These are phyloP conservation scores for Naganishia vaughanmartiniae DNA, from an alignment of 768 basidiomycete genomes.

Conservation along the genomic window DNA sequence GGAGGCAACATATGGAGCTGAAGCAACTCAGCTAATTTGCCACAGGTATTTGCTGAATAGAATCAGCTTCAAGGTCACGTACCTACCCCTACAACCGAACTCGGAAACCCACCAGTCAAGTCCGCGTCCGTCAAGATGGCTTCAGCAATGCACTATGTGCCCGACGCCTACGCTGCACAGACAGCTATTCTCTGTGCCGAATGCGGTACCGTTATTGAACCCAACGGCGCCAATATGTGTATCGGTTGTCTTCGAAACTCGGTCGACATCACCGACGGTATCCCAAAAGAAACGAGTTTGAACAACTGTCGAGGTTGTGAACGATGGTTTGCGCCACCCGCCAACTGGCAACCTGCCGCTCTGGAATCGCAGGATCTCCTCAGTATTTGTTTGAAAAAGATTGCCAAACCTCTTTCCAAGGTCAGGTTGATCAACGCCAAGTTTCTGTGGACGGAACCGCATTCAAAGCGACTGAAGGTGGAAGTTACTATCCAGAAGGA, in stretches of 20 bases:
- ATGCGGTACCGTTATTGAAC: constrained; percentile 49
- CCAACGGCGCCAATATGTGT: constrained; percentile 35
- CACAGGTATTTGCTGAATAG: background rate
- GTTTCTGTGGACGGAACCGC: constrained; percentile 99
- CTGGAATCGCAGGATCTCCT: constrained; percentile 91
- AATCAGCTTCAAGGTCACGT: background rate
- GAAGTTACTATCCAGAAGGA: constrained; percentile 98
- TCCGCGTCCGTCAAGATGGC: background rate
- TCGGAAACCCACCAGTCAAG: background rate
- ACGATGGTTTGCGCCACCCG: constrained; percentile 86
- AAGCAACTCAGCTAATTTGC: background rate
- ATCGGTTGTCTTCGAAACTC: constrained; percentile 49
- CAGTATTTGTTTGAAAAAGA: constrained; percentile 82
- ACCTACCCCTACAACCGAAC: background rate
- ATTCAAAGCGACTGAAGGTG: constrained; percentile 85
- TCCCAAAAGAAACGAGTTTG: constrained; percentile 80
- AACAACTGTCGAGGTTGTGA: constrained; percentile 95
- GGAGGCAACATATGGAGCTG: background rate
- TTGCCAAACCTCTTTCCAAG: constrained; percentile 66
- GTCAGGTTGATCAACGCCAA: constrained; percentile 96
- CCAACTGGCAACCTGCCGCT: constrained; percentile 76
- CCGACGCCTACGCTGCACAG: constrained; percentile 43
- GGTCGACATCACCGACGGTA: constrained; percentile 96
- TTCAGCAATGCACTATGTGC: constrained; percentile 46
- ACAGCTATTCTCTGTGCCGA: constrained; percentile 52